These are phyloP conservation scores for Candida stauntonica DNA, from an alignment of 805 yeast species.

Conservation along the genomic window DNA sequence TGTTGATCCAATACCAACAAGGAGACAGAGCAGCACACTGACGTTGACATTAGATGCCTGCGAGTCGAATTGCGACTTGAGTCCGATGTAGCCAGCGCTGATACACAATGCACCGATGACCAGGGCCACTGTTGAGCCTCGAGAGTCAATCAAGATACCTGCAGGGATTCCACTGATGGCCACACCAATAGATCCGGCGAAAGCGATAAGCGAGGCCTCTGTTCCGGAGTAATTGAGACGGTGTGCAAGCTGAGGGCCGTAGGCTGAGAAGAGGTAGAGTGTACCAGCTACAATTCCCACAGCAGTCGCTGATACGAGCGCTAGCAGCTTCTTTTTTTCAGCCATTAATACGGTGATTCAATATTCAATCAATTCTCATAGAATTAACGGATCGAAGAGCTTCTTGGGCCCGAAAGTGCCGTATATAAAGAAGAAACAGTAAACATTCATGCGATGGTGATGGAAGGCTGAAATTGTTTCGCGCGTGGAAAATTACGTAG, in stretches of 20 bases:
- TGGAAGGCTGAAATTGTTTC: too few relatives aligned
- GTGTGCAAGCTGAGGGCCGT: slow-evolving; percentile 70
- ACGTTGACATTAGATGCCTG: slow-evolving; percentile 34
- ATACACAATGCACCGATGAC: slow-evolving; percentile 46
- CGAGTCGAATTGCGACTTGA: slow-evolving; percentile 47
- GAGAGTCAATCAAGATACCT: slow-evolving; percentile 58
- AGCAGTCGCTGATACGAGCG: slow-evolving; percentile 20
- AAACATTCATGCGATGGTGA: too few relatives aligned
- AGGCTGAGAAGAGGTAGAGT: slow-evolving; percentile 68
- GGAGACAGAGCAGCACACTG: slow-evolving; percentile 44
- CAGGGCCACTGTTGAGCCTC: slow-evolving; percentile 54
- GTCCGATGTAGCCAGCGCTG: slow-evolving; percentile 50
- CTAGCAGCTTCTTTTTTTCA: slow-evolving; percentile 10
- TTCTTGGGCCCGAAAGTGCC: too few relatives aligned
- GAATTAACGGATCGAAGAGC: too few relatives aligned
- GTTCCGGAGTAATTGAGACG: slow-evolving; percentile 56
- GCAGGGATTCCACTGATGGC: slow-evolving; percentile 64
- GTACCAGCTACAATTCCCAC: slow-evolving; percentile 67
- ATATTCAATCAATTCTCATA: too few relatives aligned
- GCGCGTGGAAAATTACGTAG: too few relatives aligned
- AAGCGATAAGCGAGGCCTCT: slow-evolving; percentile 59
- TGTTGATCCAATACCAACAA: slow-evolving; percentile 69
- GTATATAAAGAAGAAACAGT: too few relatives aligned
- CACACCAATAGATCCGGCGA: slow-evolving; percentile 62
- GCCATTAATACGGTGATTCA: not conserved